A percentile compares a stretch with the other conserved stretches of the same genome.
phyloP scores from a whole-genome alignment of 495 filamentous ascomycete genomes.

The Hyaloscypha bicolor region DNA sequence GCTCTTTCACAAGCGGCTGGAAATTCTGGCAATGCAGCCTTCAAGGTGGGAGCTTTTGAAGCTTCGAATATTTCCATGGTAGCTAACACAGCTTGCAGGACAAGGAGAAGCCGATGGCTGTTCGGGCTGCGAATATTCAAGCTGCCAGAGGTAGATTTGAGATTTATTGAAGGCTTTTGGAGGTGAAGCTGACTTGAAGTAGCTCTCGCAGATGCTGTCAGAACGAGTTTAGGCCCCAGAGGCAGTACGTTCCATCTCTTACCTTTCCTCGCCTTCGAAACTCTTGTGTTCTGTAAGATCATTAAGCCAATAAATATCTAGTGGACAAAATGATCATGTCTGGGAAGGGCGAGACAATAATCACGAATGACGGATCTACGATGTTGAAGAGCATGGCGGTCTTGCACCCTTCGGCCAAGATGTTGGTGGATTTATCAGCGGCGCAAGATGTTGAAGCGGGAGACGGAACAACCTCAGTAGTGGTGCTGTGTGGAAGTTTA shows the following conservation, averaged over 20 bases:
- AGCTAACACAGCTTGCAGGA: slow-evolving; percentile 65
- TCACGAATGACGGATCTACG: slow-evolving; percentile 98
- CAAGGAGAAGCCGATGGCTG: slow-evolving; percentile 98
- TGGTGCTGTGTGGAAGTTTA: slow-evolving; percentile 93
- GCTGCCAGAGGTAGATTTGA: slow-evolving; percentile 82
- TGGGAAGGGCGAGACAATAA: slow-evolving; percentile 93
- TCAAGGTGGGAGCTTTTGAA: slow-evolving; percentile 62
- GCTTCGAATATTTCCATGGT: slow-evolving; percentile 38
- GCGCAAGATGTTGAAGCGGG: slow-evolving; percentile 98
- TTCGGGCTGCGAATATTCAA: slow-evolving; percentile 92
- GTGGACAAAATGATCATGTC: slow-evolving; percentile 99
- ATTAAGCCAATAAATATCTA: not conserved
- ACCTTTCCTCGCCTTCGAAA: not conserved
- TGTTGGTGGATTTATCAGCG: slow-evolving; percentile 95
- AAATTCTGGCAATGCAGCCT: slow-evolving; percentile 68
- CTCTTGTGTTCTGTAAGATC: not conserved
- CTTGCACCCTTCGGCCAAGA: slow-evolving; percentile 97
- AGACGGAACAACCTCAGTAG: slow-evolving; percentile 97
- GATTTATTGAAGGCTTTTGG: not conserved
- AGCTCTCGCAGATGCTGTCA: slow-evolving; percentile 96
- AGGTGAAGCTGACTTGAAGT: slow-evolving; percentile 20
- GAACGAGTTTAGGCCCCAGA: slow-evolving; percentile 65
- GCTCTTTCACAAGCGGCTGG: slow-evolving; percentile 59
- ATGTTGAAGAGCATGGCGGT: slow-evolving; percentile 99
- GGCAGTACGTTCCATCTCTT: slow-evolving; percentile 31